Conservation (phyloP, 1,284 basidiomycete genomes). For the Cerrena zonata region DNA sequence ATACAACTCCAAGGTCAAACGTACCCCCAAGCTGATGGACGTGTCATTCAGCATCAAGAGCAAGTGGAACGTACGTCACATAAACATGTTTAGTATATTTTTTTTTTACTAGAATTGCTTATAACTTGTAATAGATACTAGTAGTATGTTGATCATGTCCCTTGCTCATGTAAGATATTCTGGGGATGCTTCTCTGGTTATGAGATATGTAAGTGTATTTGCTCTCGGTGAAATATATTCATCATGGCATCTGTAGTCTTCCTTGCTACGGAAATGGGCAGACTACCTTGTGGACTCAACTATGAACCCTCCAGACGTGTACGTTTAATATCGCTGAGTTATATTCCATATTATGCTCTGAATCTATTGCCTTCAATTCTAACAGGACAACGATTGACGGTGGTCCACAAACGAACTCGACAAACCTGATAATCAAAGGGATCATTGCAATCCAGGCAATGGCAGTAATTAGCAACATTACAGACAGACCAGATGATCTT, state of each 20-base stretch:
- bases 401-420: conserved; percentile 49
- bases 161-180: conserved; percentile 60
- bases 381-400: conserved; percentile 53
- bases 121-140: conserved; percentile 36
- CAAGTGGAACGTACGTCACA: conserved; percentile 25
- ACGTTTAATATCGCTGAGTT: conserved; percentile 19
- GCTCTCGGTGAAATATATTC: too few relatives aligned
- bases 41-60: conserved; percentile 19
- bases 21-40: conserved; percentile 24
- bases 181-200: conserved; percentile 47
- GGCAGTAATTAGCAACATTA: conserved; percentile 6
- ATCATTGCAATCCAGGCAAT: conserved; percentile 11
- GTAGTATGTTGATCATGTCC: conserved; percentile 71
- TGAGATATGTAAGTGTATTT: conserved; percentile 42
- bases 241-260: conserved; percentile 31
- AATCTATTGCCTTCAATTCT: too few relatives aligned
- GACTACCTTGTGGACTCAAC: conserved; percentile 59
- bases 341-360: conserved; percentile 33
- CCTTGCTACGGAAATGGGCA: conserved; percentile 62
- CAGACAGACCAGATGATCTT: too few relatives aligned
- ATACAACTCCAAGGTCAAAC: conserved; percentile 5
- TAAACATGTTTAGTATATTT: neutral
- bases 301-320: conserved; percentile 47
- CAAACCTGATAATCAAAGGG: conserved; percentile 65
- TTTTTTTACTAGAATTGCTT: neutral